A percentile compares a stretch with the other conserved stretches of the same genome.
Evolutionary conservation across 345 rosid species (phyloP).

Genomic region (Trapa bicornis): DNA sequence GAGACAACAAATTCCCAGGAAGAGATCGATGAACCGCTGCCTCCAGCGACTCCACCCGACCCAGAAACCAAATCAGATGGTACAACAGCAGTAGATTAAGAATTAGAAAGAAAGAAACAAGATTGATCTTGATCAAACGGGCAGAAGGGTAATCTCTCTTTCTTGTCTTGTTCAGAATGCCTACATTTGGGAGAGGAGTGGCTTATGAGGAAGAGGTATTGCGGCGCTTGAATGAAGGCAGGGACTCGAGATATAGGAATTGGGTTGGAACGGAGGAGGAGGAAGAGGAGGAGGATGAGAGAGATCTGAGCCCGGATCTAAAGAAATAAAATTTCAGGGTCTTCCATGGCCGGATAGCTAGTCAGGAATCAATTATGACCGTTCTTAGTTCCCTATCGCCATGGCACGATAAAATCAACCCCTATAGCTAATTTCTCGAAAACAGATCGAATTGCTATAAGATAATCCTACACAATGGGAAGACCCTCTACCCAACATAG

Average conservation of each 20-base stretch:
- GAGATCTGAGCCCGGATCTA: neutral
- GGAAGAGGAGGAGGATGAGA: neutral
- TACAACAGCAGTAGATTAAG: neutral
- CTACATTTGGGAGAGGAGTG: neutral
- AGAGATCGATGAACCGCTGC: conserved; percentile 99
- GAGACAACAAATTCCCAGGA: conserved; percentile 38
- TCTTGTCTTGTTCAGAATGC: neutral
- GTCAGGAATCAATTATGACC: no score
- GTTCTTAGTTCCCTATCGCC: no score
- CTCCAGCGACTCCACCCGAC: conserved; percentile 56
- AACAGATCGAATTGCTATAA: no score
- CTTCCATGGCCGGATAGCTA: no score
- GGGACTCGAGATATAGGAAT: no score
- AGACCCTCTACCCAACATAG: no score
- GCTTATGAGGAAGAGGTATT: neutral
- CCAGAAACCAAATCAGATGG: conserved; percentile 7
- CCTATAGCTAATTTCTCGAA: no score
- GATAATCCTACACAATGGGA: no score
- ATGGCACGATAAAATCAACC: no score
- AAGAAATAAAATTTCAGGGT: neutral
- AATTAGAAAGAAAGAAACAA: neutral
- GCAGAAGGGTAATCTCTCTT: neutral
- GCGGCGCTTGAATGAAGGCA: neutral
- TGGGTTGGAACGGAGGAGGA: neutral
- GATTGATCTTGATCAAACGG: neutral